Evolutionary conservation across 345 rosid species (phyloP), one percentile per base, ranked within the genome.

Genomic region (Boechera retrofracta): DNA sequence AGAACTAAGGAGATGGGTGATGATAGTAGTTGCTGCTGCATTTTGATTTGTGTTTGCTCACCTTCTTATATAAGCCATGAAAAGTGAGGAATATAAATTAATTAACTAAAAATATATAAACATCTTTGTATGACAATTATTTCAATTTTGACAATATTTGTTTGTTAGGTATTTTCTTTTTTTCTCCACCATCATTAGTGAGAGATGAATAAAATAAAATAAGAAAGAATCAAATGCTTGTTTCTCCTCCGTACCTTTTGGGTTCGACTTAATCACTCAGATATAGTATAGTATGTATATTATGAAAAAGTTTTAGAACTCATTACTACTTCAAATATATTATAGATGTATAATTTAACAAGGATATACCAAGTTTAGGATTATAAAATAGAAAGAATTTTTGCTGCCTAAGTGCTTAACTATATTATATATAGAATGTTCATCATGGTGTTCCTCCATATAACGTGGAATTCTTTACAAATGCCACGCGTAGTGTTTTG

Each of bases 151-250:
- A 68, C 68, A 69, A 79, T 63, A 39, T 49, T 54, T 62, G 49
- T 29, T 13, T 10, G 65, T 31, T 69, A 39, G 71, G 71, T 45
- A 49, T 69, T 62, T 69, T 62, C 73, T 28, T 69, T 64, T 44
- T 10, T 31, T 85, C 79, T 84, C 86, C 69, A 77, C 86, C 87
- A 75, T 71, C 75, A 64, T 68, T 82, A 66, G 71, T 83, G 82
- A 58, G 35, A 64, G 75, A 41, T 38, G 69, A 73, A 83, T 75
- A 80, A 66, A 51, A 52, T 75, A 67, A 35, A 69, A 63, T 24
- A 77, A 65, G 3, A 47, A 32, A 44, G 82, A 67, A 79, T 79
- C 82, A 47, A 73, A 68, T 79, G 74, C 82, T 81, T 73, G 73
- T 64, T 52, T 79, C 80, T 75, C 80, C 79, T 81, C 80, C 83